These are phyloP conservation scores for Podila verticillata DNA, from an alignment of 192 early-diverging fungal genomes.

Conservation along the genomic window DNA sequence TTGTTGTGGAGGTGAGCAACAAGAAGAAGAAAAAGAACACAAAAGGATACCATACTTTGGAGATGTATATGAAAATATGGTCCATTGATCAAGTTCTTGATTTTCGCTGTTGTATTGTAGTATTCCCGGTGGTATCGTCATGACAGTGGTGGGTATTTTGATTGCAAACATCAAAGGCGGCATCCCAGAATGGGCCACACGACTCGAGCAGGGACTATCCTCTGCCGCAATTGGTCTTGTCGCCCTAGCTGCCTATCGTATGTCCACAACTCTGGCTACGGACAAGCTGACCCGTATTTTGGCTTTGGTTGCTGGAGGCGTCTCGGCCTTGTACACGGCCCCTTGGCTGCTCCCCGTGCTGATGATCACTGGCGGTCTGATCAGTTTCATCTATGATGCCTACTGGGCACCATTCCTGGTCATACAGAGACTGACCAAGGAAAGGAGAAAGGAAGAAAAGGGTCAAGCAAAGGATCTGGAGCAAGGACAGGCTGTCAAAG, in stretches of 20 bases:
- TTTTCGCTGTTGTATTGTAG: slow-evolving; percentile 20
- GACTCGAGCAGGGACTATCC: slow-evolving; percentile 62
- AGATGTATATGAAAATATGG: too few species aligned
- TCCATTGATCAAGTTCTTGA: background rate
- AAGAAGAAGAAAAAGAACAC: too few species aligned
- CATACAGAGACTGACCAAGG: background rate
- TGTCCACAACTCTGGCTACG: slow-evolving; percentile 49
- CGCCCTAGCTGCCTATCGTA: slow-evolving; percentile 63
- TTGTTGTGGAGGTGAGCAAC: slow-evolving; percentile 62
- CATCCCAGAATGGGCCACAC: slow-evolving; percentile 59
- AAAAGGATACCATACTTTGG: too few species aligned
- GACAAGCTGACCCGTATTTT: slow-evolving; percentile 48
- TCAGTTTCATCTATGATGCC: slow-evolving; percentile 30
- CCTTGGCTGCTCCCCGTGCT: slow-evolving; percentile 63
- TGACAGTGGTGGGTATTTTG: slow-evolving; percentile 59
- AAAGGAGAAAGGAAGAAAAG: background rate
- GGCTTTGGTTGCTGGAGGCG: slow-evolving; percentile 34
- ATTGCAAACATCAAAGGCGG: slow-evolving; percentile 49
- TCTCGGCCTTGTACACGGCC: slow-evolving; percentile 44
- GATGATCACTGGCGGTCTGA: slow-evolving; percentile 61
- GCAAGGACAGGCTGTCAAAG: background rate
- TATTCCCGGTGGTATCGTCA: slow-evolving; percentile 65
- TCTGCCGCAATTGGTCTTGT: slow-evolving; percentile 69
- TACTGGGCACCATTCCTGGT: slow-evolving; percentile 10
- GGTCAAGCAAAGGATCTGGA: slow-evolving; percentile 1